A percentile compares a stretch with the other conserved stretches of the same genome.
These are phyloP conservation scores for Hippophae gyantsensis DNA, from an alignment of 306 rosid genomes.

Conservation along the genomic window DNA sequence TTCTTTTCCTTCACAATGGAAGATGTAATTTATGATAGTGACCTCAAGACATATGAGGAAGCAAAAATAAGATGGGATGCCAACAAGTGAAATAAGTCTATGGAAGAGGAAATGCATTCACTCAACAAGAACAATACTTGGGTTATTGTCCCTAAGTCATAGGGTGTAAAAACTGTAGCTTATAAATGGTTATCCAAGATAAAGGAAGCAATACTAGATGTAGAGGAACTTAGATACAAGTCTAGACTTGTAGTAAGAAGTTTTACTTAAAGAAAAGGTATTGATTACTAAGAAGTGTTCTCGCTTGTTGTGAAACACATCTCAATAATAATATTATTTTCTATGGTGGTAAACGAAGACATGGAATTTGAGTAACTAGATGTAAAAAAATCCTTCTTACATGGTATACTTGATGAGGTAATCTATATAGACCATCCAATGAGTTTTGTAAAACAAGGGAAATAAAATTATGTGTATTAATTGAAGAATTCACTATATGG, in stretches of 20 bases:
- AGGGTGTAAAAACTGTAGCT: no score
- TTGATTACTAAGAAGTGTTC: neutral
- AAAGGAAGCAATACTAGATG: neutral
- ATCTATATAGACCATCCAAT: neutral
- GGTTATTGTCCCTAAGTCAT: no score
- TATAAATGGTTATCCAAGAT: neutral
- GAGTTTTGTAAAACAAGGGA: neutral
- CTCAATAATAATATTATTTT: neutral
- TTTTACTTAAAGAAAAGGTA: neutral
- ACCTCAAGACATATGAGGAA: no score
- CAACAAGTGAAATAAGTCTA: no score
- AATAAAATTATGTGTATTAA: no score
- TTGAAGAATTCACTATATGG: no score
- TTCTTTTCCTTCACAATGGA: no score
- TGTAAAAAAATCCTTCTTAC: neutral
- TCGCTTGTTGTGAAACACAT: neutral
- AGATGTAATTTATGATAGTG: no score
- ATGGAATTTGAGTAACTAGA: neutral
- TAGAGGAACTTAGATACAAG: neutral
- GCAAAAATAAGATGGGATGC: no score
- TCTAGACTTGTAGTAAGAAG: neutral
- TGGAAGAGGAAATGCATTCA: no score
- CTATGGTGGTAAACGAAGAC: neutral
- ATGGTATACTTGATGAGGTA: neutral
- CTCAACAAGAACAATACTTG: no score